Base-by-base conservation (phyloP, 1,139 yeast genomes). In the Magnusiomyces suaveolens region DNA sequence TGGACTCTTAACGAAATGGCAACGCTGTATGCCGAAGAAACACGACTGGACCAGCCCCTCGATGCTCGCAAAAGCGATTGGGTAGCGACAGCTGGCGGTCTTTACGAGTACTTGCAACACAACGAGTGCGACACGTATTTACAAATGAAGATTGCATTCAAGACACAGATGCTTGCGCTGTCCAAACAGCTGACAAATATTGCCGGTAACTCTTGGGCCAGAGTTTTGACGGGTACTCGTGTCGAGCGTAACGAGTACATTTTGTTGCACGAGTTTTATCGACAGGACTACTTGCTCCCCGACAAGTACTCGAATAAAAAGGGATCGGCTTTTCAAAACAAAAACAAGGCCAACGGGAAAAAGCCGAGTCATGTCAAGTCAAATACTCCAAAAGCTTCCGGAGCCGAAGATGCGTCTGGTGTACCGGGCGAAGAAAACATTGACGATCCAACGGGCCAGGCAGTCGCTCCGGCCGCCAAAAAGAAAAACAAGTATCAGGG, bases 201-300 rank as follows among this genome's bases (percentile, higher is more conserved):
- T 60, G 97, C 98, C 0, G 99, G 99, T 63, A 94, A 92, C 68
- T 92, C 97, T 0, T 94, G 99, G 99, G 81, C 95, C 1, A 89
- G 87, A 61, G 92, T 98, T 0, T 75, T 94, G 54, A 83, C 89
- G 55, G 99, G 99, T 70, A 87, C 97, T 0, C 80, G 99, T 65
- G 95, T 96, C 16, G 97, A 96, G 64, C 81, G 98, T 72, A 92
- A 92, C 70, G 98, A 94, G 69, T 92, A 75, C 67, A 87, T 94
- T 77, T 75, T 94, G 68, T 73, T 92, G 57, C 99, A 94, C 69
- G 98, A 94, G 70, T 94, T 94, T 70, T 77, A 83, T 33, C 81
- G 84, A 65, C 83, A 84, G 64, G 83, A 84, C 12, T 92, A 78
- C 65, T 83, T 94, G 63, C 87, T 89, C 3, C 98, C 98, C 0